phyloP scores from a whole-genome alignment of 768 basidiomycete genomes.

The Naganishia onofrii region DNA sequence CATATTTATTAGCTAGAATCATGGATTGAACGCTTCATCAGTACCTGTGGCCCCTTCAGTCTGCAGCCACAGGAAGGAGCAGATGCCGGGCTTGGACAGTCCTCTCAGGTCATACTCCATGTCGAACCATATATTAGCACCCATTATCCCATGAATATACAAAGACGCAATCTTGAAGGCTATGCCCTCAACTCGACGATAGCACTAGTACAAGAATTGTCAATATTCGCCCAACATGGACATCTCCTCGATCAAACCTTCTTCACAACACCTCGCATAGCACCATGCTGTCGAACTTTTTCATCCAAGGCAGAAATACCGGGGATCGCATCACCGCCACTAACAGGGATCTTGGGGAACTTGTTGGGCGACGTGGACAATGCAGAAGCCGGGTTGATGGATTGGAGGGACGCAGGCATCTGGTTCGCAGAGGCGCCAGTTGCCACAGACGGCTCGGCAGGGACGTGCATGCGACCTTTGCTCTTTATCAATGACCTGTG shows the following conservation, averaged over 20 bases:
- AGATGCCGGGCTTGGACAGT: no score
- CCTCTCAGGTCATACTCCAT: no score
- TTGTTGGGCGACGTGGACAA: constrained; percentile 36
- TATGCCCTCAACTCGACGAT: no score
- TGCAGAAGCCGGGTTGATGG: constrained; percentile 37
- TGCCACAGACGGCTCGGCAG: constrained; percentile 12
- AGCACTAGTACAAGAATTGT: not conserved
- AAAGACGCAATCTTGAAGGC: no score
- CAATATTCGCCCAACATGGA: not conserved
- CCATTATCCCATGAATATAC: no score
- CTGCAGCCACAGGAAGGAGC: no score
- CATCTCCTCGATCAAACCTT: not conserved
- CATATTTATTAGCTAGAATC: no score
- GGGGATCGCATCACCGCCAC: constrained; percentile 25
- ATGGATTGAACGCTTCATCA: no score
- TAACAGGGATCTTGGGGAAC: constrained; percentile 34
- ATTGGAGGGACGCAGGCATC: constrained; percentile 17
- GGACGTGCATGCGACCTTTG: constrained; percentile 27
- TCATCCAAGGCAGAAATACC: constrained; percentile 40
- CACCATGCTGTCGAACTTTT: constrained; percentile 34
- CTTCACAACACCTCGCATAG: constrained; percentile 10
- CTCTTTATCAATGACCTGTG: constrained; percentile 31
- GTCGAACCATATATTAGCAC: no score
- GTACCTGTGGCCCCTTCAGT: no score
- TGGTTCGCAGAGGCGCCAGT: constrained; percentile 9